Conservation (phyloP, 306 rosid genomes). For the Delonix regia region DNA sequence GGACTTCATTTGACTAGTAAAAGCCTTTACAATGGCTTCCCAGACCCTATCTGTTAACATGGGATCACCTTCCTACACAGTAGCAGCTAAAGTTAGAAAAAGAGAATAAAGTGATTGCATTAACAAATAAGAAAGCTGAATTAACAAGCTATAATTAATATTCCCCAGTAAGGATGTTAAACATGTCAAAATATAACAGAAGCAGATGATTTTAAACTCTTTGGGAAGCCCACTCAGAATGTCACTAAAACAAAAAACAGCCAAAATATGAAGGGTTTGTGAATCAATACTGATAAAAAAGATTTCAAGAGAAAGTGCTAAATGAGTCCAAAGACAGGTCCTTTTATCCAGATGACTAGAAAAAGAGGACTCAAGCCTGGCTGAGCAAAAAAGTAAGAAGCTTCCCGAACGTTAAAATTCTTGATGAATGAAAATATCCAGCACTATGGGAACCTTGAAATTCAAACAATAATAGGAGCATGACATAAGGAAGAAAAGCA, state of each 20-base stretch:
- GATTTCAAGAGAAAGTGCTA: background rate
- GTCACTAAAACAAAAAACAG: background rate
- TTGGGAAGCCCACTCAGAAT: constrained; percentile 16
- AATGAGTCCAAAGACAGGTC: background rate
- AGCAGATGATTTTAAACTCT: constrained; percentile 28
- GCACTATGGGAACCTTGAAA: background rate
- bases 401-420: background rate
- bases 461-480: background rate
- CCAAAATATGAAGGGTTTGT: background rate
- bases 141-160: background rate
- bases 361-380: background rate
- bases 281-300: background rate
- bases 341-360: background rate
- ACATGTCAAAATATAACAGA: constrained; percentile 29
- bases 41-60: constrained; percentile 88
- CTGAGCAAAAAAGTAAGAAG: background rate
- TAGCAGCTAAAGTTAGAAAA: constrained; percentile 37
- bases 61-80: constrained; percentile 85
- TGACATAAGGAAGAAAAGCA: background rate
- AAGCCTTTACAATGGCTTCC: constrained; percentile 96
- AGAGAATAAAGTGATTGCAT: constrained; percentile 24
- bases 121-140: background rate
- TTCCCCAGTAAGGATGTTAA: constrained; percentile 25
- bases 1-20: constrained; percentile 95
- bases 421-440: background rate